phyloP scores from a whole-genome alignment of 1,139 yeast species.

The Geotrichum klebahnii region DNA sequence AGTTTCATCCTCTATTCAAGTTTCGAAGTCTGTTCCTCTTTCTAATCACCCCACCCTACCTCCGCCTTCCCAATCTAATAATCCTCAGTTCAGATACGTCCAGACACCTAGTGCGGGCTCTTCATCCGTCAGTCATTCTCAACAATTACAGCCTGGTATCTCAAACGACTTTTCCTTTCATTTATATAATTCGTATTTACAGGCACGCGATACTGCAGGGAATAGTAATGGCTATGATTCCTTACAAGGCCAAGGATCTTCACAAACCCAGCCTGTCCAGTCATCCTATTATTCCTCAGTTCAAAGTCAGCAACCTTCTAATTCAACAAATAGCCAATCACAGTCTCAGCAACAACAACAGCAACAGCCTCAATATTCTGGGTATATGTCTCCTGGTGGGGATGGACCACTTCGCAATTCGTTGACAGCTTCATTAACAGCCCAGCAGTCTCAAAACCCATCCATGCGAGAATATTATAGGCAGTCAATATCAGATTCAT shows the following conservation, averaged over 20 bases:
- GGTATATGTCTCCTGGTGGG: not conserved
- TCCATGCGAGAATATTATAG: constrained; percentile 3
- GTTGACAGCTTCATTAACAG: not conserved
- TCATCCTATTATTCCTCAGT: not conserved
- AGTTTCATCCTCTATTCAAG: not conserved
- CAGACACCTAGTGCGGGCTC: not conserved
- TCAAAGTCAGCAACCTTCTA: not conserved
- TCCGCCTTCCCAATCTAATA: not conserved
- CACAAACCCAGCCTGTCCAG: not conserved
- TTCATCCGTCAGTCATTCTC: not conserved
- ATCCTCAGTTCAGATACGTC: not conserved
- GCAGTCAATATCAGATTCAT: constrained; percentile 1
- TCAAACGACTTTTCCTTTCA: constrained; percentile 4
- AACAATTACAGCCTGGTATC: constrained; percentile 1
- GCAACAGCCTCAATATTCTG: not conserved
- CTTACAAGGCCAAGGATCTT: not conserved
- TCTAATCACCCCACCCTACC: not conserved
- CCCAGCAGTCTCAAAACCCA: not conserved
- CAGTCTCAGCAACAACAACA: not conserved
- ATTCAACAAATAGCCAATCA: not conserved
- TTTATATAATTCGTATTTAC: constrained; percentile 4
- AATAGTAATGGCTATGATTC: not conserved
- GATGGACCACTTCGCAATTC: not conserved
- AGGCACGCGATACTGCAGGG: constrained; percentile 1
- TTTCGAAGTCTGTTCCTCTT: not conserved